Percentiles rank a stretch among this genome's conserved stretches.
Conservation (phyloP, 2,329 filamentous ascomycete species). For the Spiromastix sp. region DNA sequence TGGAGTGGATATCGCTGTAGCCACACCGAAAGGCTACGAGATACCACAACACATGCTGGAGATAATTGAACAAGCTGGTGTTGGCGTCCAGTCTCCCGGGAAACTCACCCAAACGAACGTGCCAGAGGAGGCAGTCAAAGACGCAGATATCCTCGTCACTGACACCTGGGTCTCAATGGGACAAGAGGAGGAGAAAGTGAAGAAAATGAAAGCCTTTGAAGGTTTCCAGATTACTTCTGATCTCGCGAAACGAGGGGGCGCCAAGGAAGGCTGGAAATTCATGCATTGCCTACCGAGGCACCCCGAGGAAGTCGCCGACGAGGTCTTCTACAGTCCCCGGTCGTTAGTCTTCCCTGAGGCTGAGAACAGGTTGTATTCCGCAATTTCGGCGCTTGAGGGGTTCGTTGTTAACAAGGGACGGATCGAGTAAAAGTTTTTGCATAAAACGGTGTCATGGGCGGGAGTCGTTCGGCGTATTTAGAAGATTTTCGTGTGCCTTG, state of each 20-base stretch:
- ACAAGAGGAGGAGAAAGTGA: slow-evolving; percentile 74
- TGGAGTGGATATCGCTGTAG: slow-evolving; percentile 76
- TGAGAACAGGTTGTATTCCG: slow-evolving; percentile 89
- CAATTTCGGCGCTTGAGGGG: slow-evolving; percentile 72
- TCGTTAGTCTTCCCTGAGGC: slow-evolving; percentile 90
- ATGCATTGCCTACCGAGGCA: slow-evolving; percentile 97
- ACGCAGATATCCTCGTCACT: slow-evolving; percentile 83
- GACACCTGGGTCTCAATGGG: slow-evolving; percentile 99
- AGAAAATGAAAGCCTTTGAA: slow-evolving; percentile 68
- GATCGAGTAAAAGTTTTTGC: slow-evolving; percentile 29
- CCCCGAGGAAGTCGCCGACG: slow-evolving; percentile 83
- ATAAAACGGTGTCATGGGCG: too few relatives aligned
- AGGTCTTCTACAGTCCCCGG: slow-evolving; percentile 80
- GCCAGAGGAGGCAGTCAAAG: slow-evolving; percentile 75
- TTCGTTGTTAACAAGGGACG: slow-evolving; percentile 94
- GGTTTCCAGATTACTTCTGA: slow-evolving; percentile 89
- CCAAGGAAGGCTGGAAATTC: slow-evolving; percentile 86
- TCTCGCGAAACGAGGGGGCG: slow-evolving; percentile 71
- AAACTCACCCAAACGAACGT: slow-evolving; percentile 63
- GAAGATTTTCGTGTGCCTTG: too few relatives aligned
- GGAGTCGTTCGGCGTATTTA: too few relatives aligned
- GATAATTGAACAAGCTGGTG: slow-evolving; percentile 56
- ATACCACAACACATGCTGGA: slow-evolving; percentile 67
- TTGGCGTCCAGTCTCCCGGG: slow-evolving; percentile 49
- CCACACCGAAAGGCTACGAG: slow-evolving; percentile 73